Evolutionary conservation across 2,329 filamentous ascomycete genomes (phyloP), one percentile per base, ranked within the genome.

Genomic region (Trichoderma atrobrunneum): DNA sequence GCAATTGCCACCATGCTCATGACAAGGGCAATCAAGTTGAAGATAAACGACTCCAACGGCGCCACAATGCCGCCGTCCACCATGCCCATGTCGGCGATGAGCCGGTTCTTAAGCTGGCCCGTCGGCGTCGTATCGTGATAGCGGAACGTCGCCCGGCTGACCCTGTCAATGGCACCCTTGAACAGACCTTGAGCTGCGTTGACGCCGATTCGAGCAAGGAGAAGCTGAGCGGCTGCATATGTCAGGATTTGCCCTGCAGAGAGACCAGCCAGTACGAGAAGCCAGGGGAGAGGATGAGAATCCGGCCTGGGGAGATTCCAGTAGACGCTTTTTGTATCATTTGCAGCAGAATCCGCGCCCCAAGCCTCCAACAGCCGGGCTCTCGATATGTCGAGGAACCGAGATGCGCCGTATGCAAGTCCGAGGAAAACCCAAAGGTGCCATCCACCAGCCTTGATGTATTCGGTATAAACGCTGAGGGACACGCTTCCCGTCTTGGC

Each of bases 101-200:
- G 86, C 8, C 95, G 89, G 79, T 98, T 98, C 93, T 97, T 97
- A 73, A 98, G 84, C 61, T 95, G 89, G 0, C 95, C 95, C 0
- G 97, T 91, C 0, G 95, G 95, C 0, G 95, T 97, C 5, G 93
- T 90, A 78, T 98, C 95, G 82, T 97, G 96, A 80, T 95, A 98
- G 1, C 94, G 90, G 82, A 98, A 97, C 0, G 91, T 95, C 0
- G 94, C 93, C 76, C 90, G 88, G 78, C 91, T 92, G 64, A 97
- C 93, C 66, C 88, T 88, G 2, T 87, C 83, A 82, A 97, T 89
- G 24, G 93, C 92, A 51, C 89, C 86, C 73, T 85, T 85, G 81
- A 97, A 97, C 64, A 98, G 87, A 7, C 85, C 84, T 76, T 91
- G 92, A 0, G 93, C 93, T 0, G 94, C 93, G 36, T 88, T 88